A percentile compares a stretch with the other conserved stretches of the same genome.
Evolutionary conservation across 805 yeast genomes (phyloP).

Genomic region (Candida pseudoglaebosa): DNA sequence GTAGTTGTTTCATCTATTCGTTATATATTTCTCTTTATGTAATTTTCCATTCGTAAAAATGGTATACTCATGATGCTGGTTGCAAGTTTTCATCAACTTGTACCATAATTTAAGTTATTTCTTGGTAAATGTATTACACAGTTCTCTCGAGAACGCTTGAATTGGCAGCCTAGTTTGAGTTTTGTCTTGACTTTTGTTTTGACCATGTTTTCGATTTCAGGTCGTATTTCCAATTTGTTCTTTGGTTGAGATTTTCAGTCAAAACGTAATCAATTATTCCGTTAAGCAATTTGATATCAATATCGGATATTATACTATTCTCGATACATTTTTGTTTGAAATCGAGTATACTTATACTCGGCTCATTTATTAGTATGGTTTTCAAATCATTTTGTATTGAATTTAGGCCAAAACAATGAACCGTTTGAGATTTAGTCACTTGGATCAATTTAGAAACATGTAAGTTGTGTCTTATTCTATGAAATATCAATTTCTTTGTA

Average conservation of each 20-base stretch:
- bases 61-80: no score
- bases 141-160: no score
- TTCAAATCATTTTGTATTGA: slow-evolving; percentile 11
- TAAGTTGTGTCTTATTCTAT: slow-evolving; percentile 22
- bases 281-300: slow-evolving; percentile 17
- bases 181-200: no score
- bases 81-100: no score
- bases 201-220: slow-evolving; percentile 15
- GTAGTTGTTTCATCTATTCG: no score
- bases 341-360: neutral
- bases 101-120: no score
- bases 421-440: slow-evolving; percentile 21
- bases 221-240: slow-evolving; percentile 23
- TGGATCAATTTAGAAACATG: slow-evolving; percentile 21
- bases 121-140: no score
- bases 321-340: neutral
- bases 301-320: neutral
- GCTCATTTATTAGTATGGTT: neutral
- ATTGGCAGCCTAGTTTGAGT: no score
- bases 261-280: slow-evolving; percentile 21
- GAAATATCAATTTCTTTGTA: slow-evolving; percentile 17
- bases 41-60: no score
- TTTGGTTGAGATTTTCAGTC: slow-evolving; percentile 12
- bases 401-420: slow-evolving; percentile 14
- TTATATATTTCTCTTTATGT: no score